phyloP scores from a whole-genome alignment of 2,329 filamentous ascomycete species.

The Fusarium palustre region DNA sequence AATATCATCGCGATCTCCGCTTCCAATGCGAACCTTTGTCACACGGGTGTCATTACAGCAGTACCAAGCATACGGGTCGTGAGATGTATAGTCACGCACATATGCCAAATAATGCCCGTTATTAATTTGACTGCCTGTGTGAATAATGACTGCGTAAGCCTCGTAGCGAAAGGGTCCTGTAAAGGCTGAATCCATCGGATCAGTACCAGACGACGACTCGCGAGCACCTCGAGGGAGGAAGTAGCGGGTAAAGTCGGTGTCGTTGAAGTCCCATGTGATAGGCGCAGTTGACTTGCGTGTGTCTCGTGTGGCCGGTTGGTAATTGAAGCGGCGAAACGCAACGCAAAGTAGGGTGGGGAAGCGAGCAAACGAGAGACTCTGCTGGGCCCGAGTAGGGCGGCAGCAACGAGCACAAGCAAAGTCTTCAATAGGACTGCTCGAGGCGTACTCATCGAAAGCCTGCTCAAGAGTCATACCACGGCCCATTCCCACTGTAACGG shows the following conservation, averaged over 20 bases:
- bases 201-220: slow-evolving; percentile 46
- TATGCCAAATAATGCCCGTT: slow-evolving; percentile 85
- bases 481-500: slow-evolving; percentile 54
- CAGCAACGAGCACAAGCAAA: slow-evolving; percentile 83
- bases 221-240: slow-evolving; percentile 54
- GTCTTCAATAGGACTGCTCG: slow-evolving; percentile 73
- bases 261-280: slow-evolving; percentile 81
- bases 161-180: slow-evolving; percentile 78
- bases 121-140: slow-evolving; percentile 74
- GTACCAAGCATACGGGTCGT: slow-evolving; percentile 61
- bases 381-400: slow-evolving; percentile 73
- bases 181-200: slow-evolving; percentile 56
- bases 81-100: slow-evolving; percentile 67
- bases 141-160: slow-evolving; percentile 85
- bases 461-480: slow-evolving; percentile 62
- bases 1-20: slow-evolving; percentile 50
- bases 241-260: slow-evolving; percentile 67
- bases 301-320: slow-evolving; percentile 47
- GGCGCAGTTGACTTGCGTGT: slow-evolving; percentile 75
- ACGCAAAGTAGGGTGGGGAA: slow-evolving; percentile 84
- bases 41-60: slow-evolving; percentile 61
- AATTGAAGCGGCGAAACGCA: slow-evolving; percentile 73
- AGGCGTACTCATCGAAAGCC: slow-evolving; percentile 76
- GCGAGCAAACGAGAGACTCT: slow-evolving; percentile 79
- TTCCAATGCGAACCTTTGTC: slow-evolving; percentile 57